A percentile compares a stretch with the other conserved stretches of the same genome.
Conservation (phyloP, 179 eudicot species). For the Beta lomatogona region DNA sequence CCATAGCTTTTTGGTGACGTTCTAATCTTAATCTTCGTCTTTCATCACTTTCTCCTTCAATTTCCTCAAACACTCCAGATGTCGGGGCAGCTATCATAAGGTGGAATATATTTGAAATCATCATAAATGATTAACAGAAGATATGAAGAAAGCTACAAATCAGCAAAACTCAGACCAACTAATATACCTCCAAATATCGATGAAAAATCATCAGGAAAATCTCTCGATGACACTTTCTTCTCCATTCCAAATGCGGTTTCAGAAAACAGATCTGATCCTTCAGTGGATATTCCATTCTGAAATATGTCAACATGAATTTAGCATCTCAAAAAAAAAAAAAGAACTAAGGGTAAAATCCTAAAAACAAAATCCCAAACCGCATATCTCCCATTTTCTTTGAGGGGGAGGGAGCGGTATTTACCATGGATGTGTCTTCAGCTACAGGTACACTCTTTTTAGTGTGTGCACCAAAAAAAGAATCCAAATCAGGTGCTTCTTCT, state of each 20-base stretch:
- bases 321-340: slow-evolving; percentile 39
- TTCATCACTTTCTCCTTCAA: slow-evolving; percentile 69
- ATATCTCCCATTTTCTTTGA: neutral
- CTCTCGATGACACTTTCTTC: slow-evolving; percentile 36
- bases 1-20: slow-evolving; percentile 40
- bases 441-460: slow-evolving; percentile 32
- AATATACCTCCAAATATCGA: slow-evolving; percentile 59
- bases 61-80: slow-evolving; percentile 56
- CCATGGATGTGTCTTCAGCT: slow-evolving; percentile 38
- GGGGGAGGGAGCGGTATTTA: slow-evolving; percentile 20
- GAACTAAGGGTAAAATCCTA: slow-evolving; percentile 1
- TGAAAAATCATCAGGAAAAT: slow-evolving; percentile 50
- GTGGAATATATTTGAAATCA: neutral
- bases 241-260: slow-evolving; percentile 27
- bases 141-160: slow-evolving; percentile 6
- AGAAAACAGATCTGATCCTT: slow-evolving; percentile 30
- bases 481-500: slow-evolving; percentile 45
- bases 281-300: slow-evolving; percentile 35
- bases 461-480: slow-evolving; percentile 42
- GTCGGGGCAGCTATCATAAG: slow-evolving; percentile 40
- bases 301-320: slow-evolving; percentile 39
- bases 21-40: slow-evolving; percentile 59
- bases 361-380: neutral
- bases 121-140: neutral
- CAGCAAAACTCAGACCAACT: neutral